A percentile compares a stretch with the other conserved stretches of the same genome.
phyloP scores from a whole-genome alignment of 495 filamentous ascomycete genomes.

The Aspergillus mulundensis region DNA sequence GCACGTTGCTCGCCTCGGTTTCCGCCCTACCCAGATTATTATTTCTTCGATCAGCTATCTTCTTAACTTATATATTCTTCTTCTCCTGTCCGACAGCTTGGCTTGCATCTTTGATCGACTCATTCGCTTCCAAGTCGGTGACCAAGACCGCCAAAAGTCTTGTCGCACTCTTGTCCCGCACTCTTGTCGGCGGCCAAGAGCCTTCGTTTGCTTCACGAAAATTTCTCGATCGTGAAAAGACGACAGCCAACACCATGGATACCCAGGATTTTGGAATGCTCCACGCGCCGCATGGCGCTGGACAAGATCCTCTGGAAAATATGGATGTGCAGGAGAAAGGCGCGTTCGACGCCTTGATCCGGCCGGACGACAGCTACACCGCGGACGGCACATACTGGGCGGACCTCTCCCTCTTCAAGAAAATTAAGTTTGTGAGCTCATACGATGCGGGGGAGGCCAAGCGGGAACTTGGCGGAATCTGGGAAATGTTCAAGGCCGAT shows the following conservation, averaged over 20 bases:
- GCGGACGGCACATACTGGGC: slow-evolving; percentile 84
- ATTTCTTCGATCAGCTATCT: too few relatives aligned
- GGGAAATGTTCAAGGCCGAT: slow-evolving; percentile 73
- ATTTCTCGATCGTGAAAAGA: not conserved
- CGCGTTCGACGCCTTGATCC: slow-evolving; percentile 69
- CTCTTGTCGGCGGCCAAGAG: too few relatives aligned
- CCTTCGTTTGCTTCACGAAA: not conserved
- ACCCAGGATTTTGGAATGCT: slow-evolving; percentile 46
- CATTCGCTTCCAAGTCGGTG: too few relatives aligned
- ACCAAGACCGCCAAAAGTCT: slow-evolving; percentile 13
- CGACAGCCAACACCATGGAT: slow-evolving; percentile 32
- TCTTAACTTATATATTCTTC: too few relatives aligned
- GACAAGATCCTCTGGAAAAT: slow-evolving; percentile 48
- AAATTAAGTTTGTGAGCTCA: slow-evolving; percentile 65
- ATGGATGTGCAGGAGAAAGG: slow-evolving; percentile 61
- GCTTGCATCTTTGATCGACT: too few relatives aligned
- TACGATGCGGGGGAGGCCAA: slow-evolving; percentile 61
- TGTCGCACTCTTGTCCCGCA: not conserved
- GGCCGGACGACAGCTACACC: slow-evolving; percentile 79
- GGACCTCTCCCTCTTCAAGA: slow-evolving; percentile 63
- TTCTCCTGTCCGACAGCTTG: too few relatives aligned
- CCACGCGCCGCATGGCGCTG: slow-evolving; percentile 52
- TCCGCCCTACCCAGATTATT: too few relatives aligned
- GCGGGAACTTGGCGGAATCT: slow-evolving; percentile 61
- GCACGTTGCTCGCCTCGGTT: too few relatives aligned